These are phyloP conservation scores for Grosmannia clavigera DNA, from an alignment of 2,329 filamentous ascomycete species.

Conservation along the genomic window DNA sequence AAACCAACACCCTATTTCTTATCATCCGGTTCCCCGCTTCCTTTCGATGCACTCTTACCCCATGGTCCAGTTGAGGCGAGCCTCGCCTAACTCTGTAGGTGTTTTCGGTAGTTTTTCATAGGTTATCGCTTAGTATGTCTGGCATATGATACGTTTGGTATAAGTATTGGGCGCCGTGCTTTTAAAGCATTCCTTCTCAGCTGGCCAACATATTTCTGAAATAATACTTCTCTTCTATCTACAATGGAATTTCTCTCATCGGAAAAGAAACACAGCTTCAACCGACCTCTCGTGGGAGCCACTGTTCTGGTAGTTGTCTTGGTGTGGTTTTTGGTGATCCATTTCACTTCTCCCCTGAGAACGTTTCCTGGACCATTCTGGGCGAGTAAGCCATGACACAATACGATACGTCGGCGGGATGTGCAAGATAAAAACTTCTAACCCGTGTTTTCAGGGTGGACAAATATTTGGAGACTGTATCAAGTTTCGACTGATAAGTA, in stretches of 20 bases:
- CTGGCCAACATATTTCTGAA: background rate
- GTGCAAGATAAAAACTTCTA: background rate
- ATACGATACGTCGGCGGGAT: background rate
- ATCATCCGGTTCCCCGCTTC: too few relatives aligned
- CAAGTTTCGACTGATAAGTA: slow-evolving; percentile 13
- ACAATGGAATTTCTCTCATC: background rate
- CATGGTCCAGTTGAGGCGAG: too few relatives aligned
- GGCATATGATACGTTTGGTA: too few relatives aligned
- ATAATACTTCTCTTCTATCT: background rate
- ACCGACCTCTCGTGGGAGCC: background rate
- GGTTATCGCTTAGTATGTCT: too few relatives aligned
- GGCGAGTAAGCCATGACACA: slow-evolving; percentile 6
- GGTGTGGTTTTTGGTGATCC: slow-evolving; percentile 1
- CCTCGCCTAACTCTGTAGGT: too few relatives aligned
- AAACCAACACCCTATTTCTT: too few relatives aligned
- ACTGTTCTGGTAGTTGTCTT: background rate
- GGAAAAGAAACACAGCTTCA: background rate
- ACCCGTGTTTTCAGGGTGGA: slow-evolving; percentile 15
- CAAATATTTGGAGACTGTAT: slow-evolving; percentile 7
- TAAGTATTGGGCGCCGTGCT: background rate
- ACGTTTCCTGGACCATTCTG: slow-evolving; percentile 13
- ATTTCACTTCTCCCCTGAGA: slow-evolving; percentile 10
- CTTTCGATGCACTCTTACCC: too few relatives aligned
- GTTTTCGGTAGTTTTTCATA: too few relatives aligned
- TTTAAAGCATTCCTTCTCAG: background rate